Base-by-base conservation (phyloP, 345 rosid genomes). In the Gossypium ekmanianum region DNA sequence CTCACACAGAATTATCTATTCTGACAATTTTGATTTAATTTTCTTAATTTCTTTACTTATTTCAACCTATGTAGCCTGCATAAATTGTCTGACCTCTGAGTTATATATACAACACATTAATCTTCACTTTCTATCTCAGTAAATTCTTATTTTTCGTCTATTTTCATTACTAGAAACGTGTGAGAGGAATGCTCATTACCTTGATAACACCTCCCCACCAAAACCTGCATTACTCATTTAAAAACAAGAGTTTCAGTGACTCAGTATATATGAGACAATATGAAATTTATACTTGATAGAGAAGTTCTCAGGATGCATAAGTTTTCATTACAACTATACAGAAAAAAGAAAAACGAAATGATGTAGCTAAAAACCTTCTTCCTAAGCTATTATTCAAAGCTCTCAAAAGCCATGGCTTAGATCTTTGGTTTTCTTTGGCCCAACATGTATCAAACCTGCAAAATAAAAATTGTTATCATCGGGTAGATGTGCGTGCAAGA, bases 191-290 rank as follows among this genome's bases (percentile, higher is more conserved):
- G 68, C 24, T 65, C 29, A 27, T 74, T 87, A 92, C 98, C 97
- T 94, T 94, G 80, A 94, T 86, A 62, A 90, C 20, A 51, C 97
- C 97, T 78, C 90, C 98, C 77, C 88, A 81, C 98, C 98, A 94
- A 77, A 94, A 94, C 87, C 98, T 94, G 81, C 76, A 85, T 27
- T 79, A 57, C 69, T 16, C 55, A 41, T n/a, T 75, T 24, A 59
- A 56, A 71, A 71, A 72, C 9, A 72, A 54, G 52, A 59, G 39
- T 62, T 67, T 39, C 39, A 9, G 73, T 12, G 44, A 51, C 41
- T 29, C 6, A 34, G 41, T 4, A 34, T 34, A 71, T 7, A 11
- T 11, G 69, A 2, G 45, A 22, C 14, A 72, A 70, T 22, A 10
- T 29, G 27, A 29, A 43, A 68, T 4, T 13, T 13, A 27, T n/a